Evolutionary conservation across 257 asterid genomes (phyloP), one percentile per base, ranked within the genome.

Genomic region (Cynanchum wilfordii): DNA sequence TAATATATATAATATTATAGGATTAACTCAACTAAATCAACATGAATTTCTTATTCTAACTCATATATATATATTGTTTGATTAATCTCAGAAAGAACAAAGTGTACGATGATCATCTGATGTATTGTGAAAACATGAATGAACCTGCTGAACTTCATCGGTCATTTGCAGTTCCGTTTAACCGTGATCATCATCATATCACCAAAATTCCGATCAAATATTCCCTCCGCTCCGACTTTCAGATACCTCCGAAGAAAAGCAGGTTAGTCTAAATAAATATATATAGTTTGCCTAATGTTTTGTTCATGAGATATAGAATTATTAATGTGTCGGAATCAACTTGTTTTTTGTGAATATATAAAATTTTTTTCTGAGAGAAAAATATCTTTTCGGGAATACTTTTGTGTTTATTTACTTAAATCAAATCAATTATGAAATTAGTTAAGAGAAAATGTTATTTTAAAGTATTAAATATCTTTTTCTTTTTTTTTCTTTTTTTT

Each of bases 231-330:
- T 64, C 69, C 10, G 50, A 64, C 10, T 17, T 36, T 6, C 25
- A 64, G 50, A 33, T 64, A 7, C 50, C 69, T 64, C 69, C 9
- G 7, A 36, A 36, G 69, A 36, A 64, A 64, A 64, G 10, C 69
- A 64, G 69, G 69, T 64, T 7, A 56, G 30, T 5, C 5, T 19
- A 15, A 1, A 49, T 11, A 11, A 0, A 15, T 15, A 12, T 15
- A 49, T 12, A 36, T 36, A 36, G 40, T 36, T 36, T 36, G 40
- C 40, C 3, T 36, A 42, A 42, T 42, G 47, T 49, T 49, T 49
- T 49, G 16, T 49, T 12, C 19, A 10, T 15, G 16, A 49, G 52
- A 49, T 11, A 49, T 49, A 19, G 52, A 49, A 12, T 15, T 49
- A 49, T 49, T 49, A 49, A 49, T 42, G 11, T 42, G 47, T 8